Evolutionary conservation across 169 alveolate genomes (phyloP).

Genomic region (Plasmodium gallinaceum): DNA sequence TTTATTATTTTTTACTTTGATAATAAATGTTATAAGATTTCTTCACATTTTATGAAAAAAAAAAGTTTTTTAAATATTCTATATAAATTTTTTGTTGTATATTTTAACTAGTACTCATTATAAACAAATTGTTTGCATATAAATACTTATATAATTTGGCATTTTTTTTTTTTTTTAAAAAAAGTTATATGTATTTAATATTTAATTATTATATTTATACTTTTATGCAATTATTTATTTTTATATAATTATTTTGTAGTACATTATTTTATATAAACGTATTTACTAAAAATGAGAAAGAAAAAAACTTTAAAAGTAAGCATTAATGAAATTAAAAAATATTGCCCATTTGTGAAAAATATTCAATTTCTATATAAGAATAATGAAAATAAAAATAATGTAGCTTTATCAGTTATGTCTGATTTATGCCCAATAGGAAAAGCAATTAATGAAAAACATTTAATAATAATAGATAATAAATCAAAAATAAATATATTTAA

Average conservation of each 20-base stretch:
- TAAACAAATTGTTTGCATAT: too few relatives aligned
- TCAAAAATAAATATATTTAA: constrained; percentile 54
- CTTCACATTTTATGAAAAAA: too few relatives aligned
- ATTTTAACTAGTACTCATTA: too few relatives aligned
- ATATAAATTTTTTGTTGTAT: too few relatives aligned
- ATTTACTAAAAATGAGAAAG: constrained; percentile 49
- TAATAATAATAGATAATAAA: constrained; percentile 73
- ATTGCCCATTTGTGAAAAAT: constrained; percentile 73
- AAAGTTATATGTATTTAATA: too few relatives aligned
- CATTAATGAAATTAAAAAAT: constrained; percentile 58
- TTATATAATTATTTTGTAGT: neutral
- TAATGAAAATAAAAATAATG: constrained; percentile 65
- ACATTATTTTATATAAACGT: neutral
- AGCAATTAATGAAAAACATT: constrained; percentile 70
- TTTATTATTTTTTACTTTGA: too few relatives aligned
- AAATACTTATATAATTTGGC: too few relatives aligned
- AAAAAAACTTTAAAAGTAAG: constrained; percentile 71
- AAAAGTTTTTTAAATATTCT: too few relatives aligned
- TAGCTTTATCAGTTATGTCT: constrained; percentile 71
- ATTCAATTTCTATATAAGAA: constrained; percentile 21
- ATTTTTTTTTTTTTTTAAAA: too few relatives aligned
- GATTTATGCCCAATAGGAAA: constrained; percentile 73
- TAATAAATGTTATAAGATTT: too few relatives aligned
- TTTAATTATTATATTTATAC: neutral
- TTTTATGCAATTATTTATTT: neutral